These are phyloP conservation scores for Corchorus olitorius DNA, from an alignment of 345 rosid genomes.

Conservation along the genomic window DNA sequence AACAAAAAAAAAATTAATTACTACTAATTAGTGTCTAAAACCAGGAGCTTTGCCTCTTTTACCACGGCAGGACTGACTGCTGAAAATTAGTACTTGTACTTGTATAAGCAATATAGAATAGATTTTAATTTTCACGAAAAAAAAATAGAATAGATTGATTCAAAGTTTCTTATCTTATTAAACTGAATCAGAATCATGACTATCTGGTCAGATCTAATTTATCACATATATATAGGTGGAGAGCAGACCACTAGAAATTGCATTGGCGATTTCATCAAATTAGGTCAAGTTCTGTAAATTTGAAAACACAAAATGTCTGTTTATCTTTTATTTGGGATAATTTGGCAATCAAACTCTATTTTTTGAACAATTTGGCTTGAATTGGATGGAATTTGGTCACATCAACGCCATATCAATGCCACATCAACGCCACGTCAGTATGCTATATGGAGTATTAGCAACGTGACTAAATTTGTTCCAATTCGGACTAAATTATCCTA, in stretches of 20 bases:
- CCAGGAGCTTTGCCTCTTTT: background rate
- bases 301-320: background rate
- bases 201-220: background rate
- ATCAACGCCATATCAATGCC: too few species aligned
- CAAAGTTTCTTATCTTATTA: background rate
- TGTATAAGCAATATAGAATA: background rate
- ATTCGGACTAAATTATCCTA: too few species aligned
- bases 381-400: too few species aligned
- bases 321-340: too few species aligned
- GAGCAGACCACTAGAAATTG: background rate
- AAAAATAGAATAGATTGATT: background rate
- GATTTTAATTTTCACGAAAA: too few species aligned
- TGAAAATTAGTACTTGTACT: background rate
- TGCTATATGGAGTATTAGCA: too few species aligned
- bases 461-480: too few species aligned
- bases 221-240: background rate
- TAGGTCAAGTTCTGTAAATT: background rate
- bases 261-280: background rate
- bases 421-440: too few species aligned
- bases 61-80: background rate
- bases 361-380: too few species aligned
- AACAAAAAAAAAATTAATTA: background rate
- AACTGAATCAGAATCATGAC: too few species aligned
- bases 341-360: too few species aligned
- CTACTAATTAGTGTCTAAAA: background rate